Base-by-base conservation (phyloP, 2,329 filamentous ascomycete species). In the Paraphoma chrysanthemicola region DNA sequence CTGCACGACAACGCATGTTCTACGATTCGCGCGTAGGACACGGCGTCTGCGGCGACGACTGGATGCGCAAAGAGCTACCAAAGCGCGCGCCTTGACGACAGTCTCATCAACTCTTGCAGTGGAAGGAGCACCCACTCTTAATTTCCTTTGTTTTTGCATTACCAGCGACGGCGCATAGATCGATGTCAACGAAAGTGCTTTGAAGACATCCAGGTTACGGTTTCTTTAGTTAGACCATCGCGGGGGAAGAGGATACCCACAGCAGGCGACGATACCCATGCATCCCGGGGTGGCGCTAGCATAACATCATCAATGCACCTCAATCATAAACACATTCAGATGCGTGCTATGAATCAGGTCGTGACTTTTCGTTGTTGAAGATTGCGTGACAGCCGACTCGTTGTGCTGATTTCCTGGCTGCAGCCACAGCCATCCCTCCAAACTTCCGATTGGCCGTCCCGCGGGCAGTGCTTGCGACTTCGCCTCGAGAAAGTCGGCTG, bases 31-130 rank as follows among this genome's bases (percentile, higher is more conserved):
- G 65, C 6, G 60, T 60, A 12, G 62, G 63, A 3, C 56, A 66
- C 49, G 62, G 57, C 7, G 61, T 68, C 17, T 57, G 66, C 14
- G 65, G 65, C 6, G 65, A 68, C 23, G 65, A 68, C 30, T 68
- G 65, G 63, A 68, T 68, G 65, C 56, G 63, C 12, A 63, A 62
- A 56, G 54, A 57, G 44, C 52, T 66, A 30, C 59, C 63, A 14
- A 42, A 41, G 18, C 43, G 60, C 47, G 57, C 54, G 48, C 47
- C 48, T 16, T 44, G 23, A 29, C n/a, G 48, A 41, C 36, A 17
- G 33, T 6, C 33, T 17, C 38, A 16, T 18, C 28, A 23, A 23
- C 23, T 23, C 23, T 23, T 23, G 23, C 23, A 23, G 23, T 38
- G 23, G n/a, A 31, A 31, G 33, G 6, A 28, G 17, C 17, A 12